phyloP scores from a whole-genome alignment of 1,284 basidiomycete species.

The Gymnopus androsaceus region DNA sequence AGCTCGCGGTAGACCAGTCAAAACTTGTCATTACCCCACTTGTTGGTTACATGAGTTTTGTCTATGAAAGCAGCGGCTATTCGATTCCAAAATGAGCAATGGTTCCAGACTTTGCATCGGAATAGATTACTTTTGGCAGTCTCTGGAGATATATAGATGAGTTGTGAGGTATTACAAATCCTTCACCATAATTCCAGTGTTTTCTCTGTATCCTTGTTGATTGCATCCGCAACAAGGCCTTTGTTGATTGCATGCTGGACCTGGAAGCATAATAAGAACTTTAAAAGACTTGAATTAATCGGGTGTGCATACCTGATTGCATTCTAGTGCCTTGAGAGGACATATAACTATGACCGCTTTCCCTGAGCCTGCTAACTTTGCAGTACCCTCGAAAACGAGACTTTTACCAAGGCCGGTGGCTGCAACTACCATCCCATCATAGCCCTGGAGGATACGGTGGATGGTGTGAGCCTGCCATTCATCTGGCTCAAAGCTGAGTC shows the following conservation, averaged over 20 bases:
- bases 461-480: background rate
- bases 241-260: background rate
- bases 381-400: background rate
- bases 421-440: slow-evolving; percentile 3
- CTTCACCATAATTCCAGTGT: background rate
- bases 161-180: background rate
- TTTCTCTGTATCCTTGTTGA: slow-evolving; percentile 8
- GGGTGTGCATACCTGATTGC: background rate
- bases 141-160: slow-evolving; percentile 2
- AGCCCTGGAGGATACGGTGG: background rate
- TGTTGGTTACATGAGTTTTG: background rate
- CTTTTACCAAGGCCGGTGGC: slow-evolving; percentile 1
- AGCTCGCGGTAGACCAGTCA: background rate
- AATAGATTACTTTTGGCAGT: background rate
- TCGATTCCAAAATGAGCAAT: background rate
- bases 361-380: background rate
- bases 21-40: slow-evolving; percentile 1
- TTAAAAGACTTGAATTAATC: background rate
- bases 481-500: background rate
- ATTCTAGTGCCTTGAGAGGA: slow-evolving; percentile 5
- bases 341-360: slow-evolving; percentile 1
- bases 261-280: background rate
- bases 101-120: background rate
- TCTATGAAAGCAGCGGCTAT: slow-evolving; percentile 1
- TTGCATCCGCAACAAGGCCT: background rate